phyloP scores from a whole-genome alignment of 441 rosid genomes.

The Gossypium schwendimanii region DNA sequence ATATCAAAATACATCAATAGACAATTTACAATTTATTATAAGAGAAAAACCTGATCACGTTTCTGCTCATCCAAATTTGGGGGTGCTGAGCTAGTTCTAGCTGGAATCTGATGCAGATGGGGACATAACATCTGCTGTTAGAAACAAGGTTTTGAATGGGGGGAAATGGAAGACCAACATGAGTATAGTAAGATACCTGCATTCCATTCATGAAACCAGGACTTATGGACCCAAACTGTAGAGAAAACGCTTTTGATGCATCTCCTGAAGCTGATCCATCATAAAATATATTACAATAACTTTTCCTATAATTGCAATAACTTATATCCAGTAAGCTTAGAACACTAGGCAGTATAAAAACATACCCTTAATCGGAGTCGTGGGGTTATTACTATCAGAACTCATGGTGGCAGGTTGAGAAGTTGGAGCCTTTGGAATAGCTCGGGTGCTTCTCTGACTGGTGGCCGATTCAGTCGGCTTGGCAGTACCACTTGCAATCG shows the following conservation, averaged over 20 bases:
- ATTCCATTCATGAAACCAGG: conserved; percentile 75
- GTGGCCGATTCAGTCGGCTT: conserved; percentile 39
- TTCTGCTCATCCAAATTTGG: conserved; percentile 98
- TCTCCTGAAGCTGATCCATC: conserved; percentile 44
- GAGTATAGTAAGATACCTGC: conserved; percentile 34
- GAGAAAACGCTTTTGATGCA: conserved; percentile 53
- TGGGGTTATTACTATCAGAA: conserved; percentile 31
- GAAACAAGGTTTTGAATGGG: not conserved
- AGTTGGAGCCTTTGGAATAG: conserved; percentile 78
- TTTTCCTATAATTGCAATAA: not conserved
- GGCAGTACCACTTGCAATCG: conserved; percentile 27
- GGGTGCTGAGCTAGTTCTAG: conserved; percentile 96
- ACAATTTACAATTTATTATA: conserved; percentile 3
- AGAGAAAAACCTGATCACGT: conserved; percentile 61
- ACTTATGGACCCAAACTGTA: conserved; percentile 85
- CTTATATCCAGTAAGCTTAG: not conserved
- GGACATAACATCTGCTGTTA: conserved; percentile 19
- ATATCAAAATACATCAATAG: not conserved
- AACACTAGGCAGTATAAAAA: not conserved
- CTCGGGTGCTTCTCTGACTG: conserved; percentile 37
- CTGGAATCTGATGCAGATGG: conserved; percentile 59
- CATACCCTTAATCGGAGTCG: conserved; percentile 54
- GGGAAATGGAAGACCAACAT: not conserved
- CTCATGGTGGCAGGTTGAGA: conserved; percentile 62
- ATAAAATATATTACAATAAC: not conserved